Percentiles rank a stretch among this genome's conserved stretches.
These are phyloP conservation scores for Blumeriella jaapii DNA, from an alignment of 2,329 filamentous ascomycete genomes.

Conservation along the genomic window DNA sequence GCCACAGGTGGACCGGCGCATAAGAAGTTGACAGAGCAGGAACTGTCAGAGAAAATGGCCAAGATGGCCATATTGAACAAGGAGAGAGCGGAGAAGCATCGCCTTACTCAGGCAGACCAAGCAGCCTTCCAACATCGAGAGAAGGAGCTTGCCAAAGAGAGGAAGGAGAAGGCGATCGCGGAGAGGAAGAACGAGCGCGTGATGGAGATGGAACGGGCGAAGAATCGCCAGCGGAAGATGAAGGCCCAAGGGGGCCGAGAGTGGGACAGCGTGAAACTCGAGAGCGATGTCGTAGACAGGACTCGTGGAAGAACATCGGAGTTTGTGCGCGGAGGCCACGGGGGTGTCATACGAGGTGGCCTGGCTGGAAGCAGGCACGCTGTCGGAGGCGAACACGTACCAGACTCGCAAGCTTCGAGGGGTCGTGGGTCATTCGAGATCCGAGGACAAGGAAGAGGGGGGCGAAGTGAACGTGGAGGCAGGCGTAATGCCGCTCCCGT, in stretches of 20 bases:
- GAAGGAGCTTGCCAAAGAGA: conserved; percentile 41
- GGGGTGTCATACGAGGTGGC: conserved; percentile 21
- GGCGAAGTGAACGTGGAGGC: conserved; percentile 16
- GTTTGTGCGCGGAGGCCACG: conserved; percentile 24
- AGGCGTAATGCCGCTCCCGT: conserved; percentile 9
- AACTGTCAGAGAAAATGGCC: conserved; percentile 49
- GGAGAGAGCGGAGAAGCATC: conserved; percentile 46
- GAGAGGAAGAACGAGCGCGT: conserved; percentile 22
- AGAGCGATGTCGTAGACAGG: conserved; percentile 24
- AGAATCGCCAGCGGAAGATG: conserved; percentile 27
- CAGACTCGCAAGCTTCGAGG: conserved; percentile 3
- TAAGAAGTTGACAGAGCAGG: conserved; percentile 52
- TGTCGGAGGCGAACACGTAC: conserved; percentile 4
- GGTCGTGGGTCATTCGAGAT: conserved; percentile 12
- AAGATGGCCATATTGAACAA: conserved; percentile 50
- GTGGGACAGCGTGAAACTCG: conserved; percentile 27
- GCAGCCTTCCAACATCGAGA: conserved; percentile 54
- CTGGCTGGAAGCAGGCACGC: conserved; percentile 17
- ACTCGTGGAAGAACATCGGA: conserved; percentile 18
- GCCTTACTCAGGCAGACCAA: conserved; percentile 55
- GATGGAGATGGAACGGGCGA: conserved; percentile 27
- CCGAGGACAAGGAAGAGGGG: conserved; percentile 16
- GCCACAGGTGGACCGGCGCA: conserved; percentile 40
- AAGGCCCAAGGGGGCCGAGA: conserved; percentile 25
- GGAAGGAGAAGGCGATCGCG: conserved; percentile 22